Conservation (phyloP, 345 rosid genomes). For the Leavenworthia alabamica region DNA sequence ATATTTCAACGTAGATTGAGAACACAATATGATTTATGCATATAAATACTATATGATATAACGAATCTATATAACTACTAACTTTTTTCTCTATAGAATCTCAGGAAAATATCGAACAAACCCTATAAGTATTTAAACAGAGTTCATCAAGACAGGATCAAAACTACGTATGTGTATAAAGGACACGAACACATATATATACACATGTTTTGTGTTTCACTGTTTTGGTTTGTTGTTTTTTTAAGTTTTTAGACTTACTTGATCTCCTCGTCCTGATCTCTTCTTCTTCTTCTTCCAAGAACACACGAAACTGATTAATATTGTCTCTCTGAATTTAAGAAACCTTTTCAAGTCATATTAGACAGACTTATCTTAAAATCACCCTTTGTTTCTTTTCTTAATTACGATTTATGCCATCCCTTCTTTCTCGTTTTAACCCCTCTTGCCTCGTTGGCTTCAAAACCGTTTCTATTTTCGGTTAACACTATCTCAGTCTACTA, state of each 20-base stretch:
- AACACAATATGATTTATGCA: background rate
- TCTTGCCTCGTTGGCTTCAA: conserved; percentile 27
- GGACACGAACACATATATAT: background rate
- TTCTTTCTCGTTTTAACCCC: conserved; percentile 24
- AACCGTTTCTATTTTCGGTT: conserved; percentile 28
- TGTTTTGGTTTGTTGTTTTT: background rate
- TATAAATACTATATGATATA: too few species aligned
- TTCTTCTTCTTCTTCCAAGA: conserved; percentile 19
- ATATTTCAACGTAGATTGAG: too few species aligned
- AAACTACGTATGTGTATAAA: background rate
- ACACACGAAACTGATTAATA: conserved; percentile 28
- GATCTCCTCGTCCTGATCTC: conserved; percentile 7
- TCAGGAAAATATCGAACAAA: background rate
- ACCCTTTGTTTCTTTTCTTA: background rate
- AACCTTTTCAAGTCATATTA: conserved; percentile 20
- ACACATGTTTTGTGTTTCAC: background rate
- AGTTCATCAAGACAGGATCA: background rate
- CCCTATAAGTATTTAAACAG: conserved; percentile 10
- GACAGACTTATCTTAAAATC: background rate
- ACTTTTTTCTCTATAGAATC: background rate
- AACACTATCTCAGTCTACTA: background rate
- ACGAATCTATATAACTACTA: background rate
- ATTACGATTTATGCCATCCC: conserved; percentile 18
- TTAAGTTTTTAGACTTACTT: conserved; percentile 20
- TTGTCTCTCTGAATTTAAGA: conserved; percentile 32